Evolutionary conservation across 1,284 basidiomycete genomes (phyloP).

Genomic region (Ustilago sp.): DNA sequence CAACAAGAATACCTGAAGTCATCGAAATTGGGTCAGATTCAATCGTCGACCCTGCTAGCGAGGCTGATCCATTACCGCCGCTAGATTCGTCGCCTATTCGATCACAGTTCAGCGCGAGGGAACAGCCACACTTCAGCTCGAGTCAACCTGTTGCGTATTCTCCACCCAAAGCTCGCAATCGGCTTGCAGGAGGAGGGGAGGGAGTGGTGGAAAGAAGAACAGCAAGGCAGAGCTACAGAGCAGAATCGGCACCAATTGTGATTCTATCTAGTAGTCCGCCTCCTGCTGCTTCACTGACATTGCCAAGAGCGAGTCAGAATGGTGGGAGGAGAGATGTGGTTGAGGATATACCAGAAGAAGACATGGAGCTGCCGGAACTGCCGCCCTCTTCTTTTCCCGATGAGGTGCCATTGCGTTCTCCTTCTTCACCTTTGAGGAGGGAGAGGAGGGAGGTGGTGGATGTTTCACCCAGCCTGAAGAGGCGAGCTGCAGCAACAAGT

Average conservation of each 20-base stretch:
- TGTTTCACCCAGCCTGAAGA: conserved; percentile 15
- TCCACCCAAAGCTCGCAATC: conserved; percentile 4
- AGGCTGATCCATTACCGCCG: conserved; percentile 6
- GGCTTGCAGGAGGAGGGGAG: background rate
- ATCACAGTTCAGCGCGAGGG: conserved; percentile 30
- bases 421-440: conserved; percentile 13
- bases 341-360: conserved; percentile 22
- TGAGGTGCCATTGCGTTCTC: conserved; percentile 23
- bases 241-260: conserved; percentile 39
- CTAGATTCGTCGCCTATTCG: conserved; percentile 38
- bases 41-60: conserved; percentile 35
- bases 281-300: conserved; percentile 20
- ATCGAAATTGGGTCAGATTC: conserved; percentile 47
- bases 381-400: conserved; percentile 34
- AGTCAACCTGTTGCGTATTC: conserved; percentile 29
- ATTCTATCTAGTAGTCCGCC: conserved; percentile 49
- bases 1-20: conserved; percentile 17
- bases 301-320: conserved; percentile 17
- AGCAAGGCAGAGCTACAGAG: background rate
- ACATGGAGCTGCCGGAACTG: conserved; percentile 4
- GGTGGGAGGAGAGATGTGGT: background rate
- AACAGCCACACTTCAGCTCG: conserved; percentile 18
- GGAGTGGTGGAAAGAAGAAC: background rate
- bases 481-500: conserved; percentile 3
- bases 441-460: conserved; percentile 1